Base-by-base conservation (phyloP, 106 monocot genomes). In the Platanthera zijinensis region DNA sequence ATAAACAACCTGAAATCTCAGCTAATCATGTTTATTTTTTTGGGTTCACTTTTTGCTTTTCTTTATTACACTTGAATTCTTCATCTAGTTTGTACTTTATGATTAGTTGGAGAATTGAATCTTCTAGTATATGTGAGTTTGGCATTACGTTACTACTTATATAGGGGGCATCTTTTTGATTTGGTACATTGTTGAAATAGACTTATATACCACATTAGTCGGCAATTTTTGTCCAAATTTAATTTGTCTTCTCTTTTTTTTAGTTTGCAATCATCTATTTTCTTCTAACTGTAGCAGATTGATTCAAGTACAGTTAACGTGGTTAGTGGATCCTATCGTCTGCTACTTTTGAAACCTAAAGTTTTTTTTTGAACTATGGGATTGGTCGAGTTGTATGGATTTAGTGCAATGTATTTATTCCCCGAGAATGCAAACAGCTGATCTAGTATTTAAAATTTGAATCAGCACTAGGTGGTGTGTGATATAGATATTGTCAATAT, bases 391-490 rank as follows among this genome's bases (percentile, higher is more conserved):
- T 80, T 85, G 94, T 73, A 50, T 86, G 57, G 84, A 92, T 25
- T 69, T 99, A 11, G 49, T 89, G 49, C 32, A 92, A 21, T 77
- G 51, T 30, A 70, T 76, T 66, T 30, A n/a, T 59, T 66, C 72
- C 80, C n/a, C 39, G 78, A 10, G 66, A 28, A 72, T 85, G 57
- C 61, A n/a, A 77, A 45, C 69, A 50, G 6, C 5, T 8, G 51
- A 13, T 18, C 28, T 62, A 64, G 46, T 69, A 71, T 52, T 57
- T 57, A 72, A 72, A 46, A 30, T 74, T 82, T 73, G 50, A 67
- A 66, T 90, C 68, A 93, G 94, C 72, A 73, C 92, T 71, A 83
- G 78, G 81, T 99, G 99, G 99, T 92, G 90, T 62, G 62, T 48
- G 15, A 72, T 82, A 75, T 87, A 92, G 28, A 88, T 99, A 69